Evolutionary conservation across 2,329 filamentous ascomycete genomes (phyloP), one percentile per base, ranked within the genome.

Genomic region (Aspergillus pseudotamarii): DNA sequence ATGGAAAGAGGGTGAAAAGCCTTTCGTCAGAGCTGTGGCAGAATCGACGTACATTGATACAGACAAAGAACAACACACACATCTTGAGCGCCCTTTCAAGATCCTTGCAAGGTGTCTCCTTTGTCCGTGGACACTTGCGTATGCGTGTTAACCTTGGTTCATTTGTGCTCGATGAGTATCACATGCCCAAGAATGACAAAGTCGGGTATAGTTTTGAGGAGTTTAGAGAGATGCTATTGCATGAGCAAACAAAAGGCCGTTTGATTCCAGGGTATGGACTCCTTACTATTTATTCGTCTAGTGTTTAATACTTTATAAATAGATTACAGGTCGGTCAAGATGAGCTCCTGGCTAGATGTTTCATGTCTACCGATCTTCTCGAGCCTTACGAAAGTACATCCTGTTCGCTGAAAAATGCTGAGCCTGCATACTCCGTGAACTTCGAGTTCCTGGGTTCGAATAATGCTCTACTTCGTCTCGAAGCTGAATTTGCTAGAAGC

Each of bases 131-230:
- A 32, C 73, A 77, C 61, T 63, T 79, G 38, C 76, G 77, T 12
- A 79, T 82, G 77, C 74, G 80, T 45, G 73, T 80, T 2, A 78
- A 78, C 28, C 75, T 82, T 55, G 80, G 80, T 5, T 72, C 74
- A 4, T 78, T 82, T 59, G 71, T 78, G 4, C 72, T 82, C 28
- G 71, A 76, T 11, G 67, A 74, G 14, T 82, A 77, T 58, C 72
- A 73, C 16, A 58, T 64, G 21, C 73, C 77, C 0, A 57, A 67
- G 2, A 65, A 74, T 36, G 67, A 64, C 12, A 70, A 68, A 38
- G 28, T 63, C 6, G 68, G 63, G 34, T 78, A 79, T 64, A 62
- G 64, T 2, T 73, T 78, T 61, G 73, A 76, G 46, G 78, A 82
- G 48, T 82, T 82, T 59, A 69, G 72, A 45, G 71, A 73, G 26